Conservation (phyloP, 2,329 filamentous ascomycete genomes). For the Aureobasidium sp. region DNA sequence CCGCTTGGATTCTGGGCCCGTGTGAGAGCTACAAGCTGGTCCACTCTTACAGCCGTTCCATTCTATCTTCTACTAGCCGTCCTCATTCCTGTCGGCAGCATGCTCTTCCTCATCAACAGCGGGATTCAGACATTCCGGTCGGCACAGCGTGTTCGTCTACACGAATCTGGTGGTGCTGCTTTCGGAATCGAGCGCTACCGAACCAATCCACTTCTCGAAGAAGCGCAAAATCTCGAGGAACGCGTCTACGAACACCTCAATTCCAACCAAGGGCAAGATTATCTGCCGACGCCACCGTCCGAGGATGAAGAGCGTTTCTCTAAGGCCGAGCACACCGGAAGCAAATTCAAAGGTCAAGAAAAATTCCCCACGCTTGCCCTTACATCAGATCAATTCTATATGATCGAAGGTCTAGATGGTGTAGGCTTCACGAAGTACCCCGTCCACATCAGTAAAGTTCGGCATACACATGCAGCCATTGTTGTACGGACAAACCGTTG, state of each 20-base stretch:
- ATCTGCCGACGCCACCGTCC: slow-evolving; percentile 48
- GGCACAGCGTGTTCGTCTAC: slow-evolving; percentile 63
- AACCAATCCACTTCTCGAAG: slow-evolving; percentile 66
- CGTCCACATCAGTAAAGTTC: slow-evolving; percentile 66
- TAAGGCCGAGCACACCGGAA: background rate
- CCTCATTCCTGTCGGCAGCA: slow-evolving; percentile 66
- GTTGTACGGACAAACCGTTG: slow-evolving; percentile 66
- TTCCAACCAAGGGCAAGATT: slow-evolving; percentile 56
- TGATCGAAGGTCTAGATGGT: slow-evolving; percentile 68
- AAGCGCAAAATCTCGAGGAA: slow-evolving; percentile 69
- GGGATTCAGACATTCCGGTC: slow-evolving; percentile 70
- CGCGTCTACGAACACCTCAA: slow-evolving; percentile 68
- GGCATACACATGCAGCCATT: slow-evolving; percentile 85
- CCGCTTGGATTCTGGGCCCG: slow-evolving; percentile 20
- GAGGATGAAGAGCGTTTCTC: slow-evolving; percentile 19
- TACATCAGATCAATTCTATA: slow-evolving; percentile 71
- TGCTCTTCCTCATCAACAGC: slow-evolving; percentile 68
- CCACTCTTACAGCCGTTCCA: slow-evolving; percentile 49
- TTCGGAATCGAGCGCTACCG: slow-evolving; percentile 64
- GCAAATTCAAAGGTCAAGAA: slow-evolving; percentile 15
- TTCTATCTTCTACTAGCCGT: slow-evolving; percentile 58
- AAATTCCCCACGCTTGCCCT: slow-evolving; percentile 64
- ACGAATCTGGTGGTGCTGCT: slow-evolving; percentile 58
- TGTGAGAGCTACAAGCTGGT: slow-evolving; percentile 22
- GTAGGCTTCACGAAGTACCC: slow-evolving; percentile 53